These are phyloP conservation scores for Ambispora gerdemannii DNA, from an alignment of 192 early-diverging fungal species.

Conservation along the genomic window DNA sequence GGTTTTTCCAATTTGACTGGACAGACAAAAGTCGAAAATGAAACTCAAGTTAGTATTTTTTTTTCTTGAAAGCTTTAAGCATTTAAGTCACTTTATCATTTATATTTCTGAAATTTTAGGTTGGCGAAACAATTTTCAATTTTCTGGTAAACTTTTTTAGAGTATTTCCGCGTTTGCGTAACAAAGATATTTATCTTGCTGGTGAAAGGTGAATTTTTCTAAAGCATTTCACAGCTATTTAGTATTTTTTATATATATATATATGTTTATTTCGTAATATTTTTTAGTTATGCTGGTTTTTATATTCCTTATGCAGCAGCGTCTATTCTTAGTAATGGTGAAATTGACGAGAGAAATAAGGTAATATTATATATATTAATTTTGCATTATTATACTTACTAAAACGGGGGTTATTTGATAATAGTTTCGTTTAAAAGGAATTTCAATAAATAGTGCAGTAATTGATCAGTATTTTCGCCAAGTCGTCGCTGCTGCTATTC, in stretches of 20 bases:
- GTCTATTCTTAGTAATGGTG: not conserved
- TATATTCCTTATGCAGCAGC: not conserved
- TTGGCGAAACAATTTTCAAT: not conserved
- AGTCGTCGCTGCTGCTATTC: not conserved
- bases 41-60: not conserved
- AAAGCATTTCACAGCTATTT: too few relatives aligned
- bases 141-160: not conserved
- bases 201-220: not conserved
- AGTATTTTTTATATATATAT: too few relatives aligned
- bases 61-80: not conserved
- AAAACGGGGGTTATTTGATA: too few relatives aligned
- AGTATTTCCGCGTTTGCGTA: not conserved
- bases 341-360: not conserved
- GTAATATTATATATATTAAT: not conserved
- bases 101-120: not conserved
- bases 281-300: not conserved
- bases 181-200: not conserved
- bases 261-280: not conserved
- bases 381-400: too few relatives aligned
- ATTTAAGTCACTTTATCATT: not conserved
- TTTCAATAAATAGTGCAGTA: not conserved
- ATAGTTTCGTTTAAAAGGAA: not conserved
- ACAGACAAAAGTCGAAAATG: not conserved
- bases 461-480: not conserved
- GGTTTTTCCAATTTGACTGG: not conserved